Evolutionary conservation across 2,329 filamentous ascomycete species (phyloP).

Genomic region (Hypoxylon sp.): DNA sequence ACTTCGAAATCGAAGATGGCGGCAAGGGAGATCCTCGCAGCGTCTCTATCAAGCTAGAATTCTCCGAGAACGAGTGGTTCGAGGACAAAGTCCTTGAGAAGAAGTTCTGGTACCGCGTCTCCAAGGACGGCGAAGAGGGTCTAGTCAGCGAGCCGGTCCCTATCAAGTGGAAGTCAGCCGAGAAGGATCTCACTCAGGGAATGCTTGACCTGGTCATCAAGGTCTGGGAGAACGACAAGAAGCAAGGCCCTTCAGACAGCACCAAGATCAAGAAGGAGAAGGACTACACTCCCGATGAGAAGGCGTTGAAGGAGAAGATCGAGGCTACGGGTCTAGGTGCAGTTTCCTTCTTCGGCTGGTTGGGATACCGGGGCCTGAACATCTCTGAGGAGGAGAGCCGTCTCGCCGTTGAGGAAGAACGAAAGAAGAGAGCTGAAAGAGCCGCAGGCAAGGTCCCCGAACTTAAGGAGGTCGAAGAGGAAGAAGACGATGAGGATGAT

Average conservation of each 20-base stretch:
- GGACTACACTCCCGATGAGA: constrained; percentile 65
- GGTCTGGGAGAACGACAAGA: constrained; percentile 73
- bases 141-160: constrained; percentile 90
- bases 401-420: constrained; percentile 71
- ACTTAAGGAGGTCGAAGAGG: constrained; percentile 66
- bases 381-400: constrained; percentile 80
- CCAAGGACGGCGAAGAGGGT: constrained; percentile 76
- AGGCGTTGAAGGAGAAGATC: constrained; percentile 68
- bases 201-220: constrained; percentile 80
- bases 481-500: constrained; percentile 71
- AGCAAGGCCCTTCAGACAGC: constrained; percentile 55
- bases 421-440: constrained; percentile 66
- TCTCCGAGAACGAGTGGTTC: constrained; percentile 85
- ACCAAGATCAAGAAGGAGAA: constrained; percentile 67
- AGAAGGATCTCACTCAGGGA: constrained; percentile 84
- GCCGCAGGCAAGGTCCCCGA: constrained; percentile 66
- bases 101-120: constrained; percentile 87
- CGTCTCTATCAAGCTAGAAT: constrained; percentile 82
- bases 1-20: constrained; percentile 79
- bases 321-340: constrained; percentile 73
- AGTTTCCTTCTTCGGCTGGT: constrained; percentile 89
- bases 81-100: constrained; percentile 84
- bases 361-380: constrained; percentile 80
- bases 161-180: constrained; percentile 85
- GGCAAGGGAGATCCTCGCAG: constrained; percentile 82